Conservation (phyloP, 176 grass and related monocot genomes). For the Musa beccarii region DNA sequence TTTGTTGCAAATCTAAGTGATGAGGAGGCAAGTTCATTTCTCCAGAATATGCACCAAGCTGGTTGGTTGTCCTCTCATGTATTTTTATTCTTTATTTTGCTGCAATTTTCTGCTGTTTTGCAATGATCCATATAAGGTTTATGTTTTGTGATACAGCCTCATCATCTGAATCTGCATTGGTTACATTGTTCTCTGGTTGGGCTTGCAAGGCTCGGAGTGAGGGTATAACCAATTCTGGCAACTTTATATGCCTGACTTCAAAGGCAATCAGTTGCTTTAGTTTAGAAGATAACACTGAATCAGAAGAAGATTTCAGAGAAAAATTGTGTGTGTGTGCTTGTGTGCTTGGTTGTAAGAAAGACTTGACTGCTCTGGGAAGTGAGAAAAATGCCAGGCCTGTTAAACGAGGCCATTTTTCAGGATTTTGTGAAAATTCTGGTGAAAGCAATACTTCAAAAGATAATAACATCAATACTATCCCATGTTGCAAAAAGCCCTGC, state of each 20-base stretch:
- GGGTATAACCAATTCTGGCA: slow-evolving; percentile 38
- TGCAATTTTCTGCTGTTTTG: background rate
- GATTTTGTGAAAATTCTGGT: slow-evolving; percentile 26
- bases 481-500: slow-evolving; percentile 36
- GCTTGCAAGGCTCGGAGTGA: slow-evolving; percentile 58
- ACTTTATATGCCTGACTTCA: slow-evolving; percentile 46
- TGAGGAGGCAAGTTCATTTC: slow-evolving; percentile 48
- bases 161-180: slow-evolving; percentile 59
- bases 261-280: background rate
- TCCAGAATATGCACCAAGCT: slow-evolving; percentile 74
- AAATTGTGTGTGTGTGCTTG: slow-evolving; percentile 29
- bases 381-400: slow-evolving; percentile 45
- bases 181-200: slow-evolving; percentile 80
- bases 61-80: slow-evolving; percentile 19
- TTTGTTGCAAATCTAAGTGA: slow-evolving; percentile 49
- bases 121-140: background rate
- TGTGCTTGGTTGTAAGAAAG: slow-evolving; percentile 24
- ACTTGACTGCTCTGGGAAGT: slow-evolving; percentile 18
- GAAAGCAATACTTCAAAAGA: slow-evolving; percentile 27
- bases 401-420: slow-evolving; percentile 35
- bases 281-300: slow-evolving; percentile 23
- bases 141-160: slow-evolving; percentile 44
- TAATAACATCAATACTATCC: slow-evolving; percentile 16
- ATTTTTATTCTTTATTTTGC: background rate
- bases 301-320: slow-evolving; percentile 17